Evolutionary conservation across 495 filamentous ascomycete species (phyloP).

Genomic region (Cryomyces antarcticus): DNA sequence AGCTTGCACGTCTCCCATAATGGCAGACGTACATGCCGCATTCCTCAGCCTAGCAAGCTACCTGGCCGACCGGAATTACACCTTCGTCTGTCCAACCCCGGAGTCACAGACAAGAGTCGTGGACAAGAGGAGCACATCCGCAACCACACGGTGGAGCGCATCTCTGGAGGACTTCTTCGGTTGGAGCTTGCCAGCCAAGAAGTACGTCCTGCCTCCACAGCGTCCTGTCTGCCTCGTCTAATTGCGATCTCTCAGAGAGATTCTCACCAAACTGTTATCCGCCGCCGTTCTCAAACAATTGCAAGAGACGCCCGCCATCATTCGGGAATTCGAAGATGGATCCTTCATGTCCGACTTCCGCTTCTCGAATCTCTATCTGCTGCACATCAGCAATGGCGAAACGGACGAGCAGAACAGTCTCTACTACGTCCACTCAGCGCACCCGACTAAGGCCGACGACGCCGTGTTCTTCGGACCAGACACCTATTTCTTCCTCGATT

Average conservation of each 20-base stretch:
- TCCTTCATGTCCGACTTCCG: not conserved
- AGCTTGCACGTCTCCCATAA: too few species aligned
- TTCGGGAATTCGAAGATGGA: not conserved
- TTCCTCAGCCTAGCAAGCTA: not conserved
- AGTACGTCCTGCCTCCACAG: not conserved
- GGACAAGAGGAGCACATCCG: not conserved
- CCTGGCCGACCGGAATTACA: not conserved
- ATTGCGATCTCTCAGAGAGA: not conserved
- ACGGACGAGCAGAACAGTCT: not conserved
- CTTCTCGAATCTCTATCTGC: not conserved
- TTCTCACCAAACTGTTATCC: not conserved
- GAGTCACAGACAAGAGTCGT: not conserved
- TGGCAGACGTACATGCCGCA: too few species aligned
- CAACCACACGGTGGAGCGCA: not conserved
- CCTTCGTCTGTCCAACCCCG: conserved; percentile 1
- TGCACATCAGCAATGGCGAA: not conserved
- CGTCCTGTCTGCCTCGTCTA: not conserved
- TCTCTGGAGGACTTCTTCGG: not conserved
- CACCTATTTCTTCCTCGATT: conserved; percentile 1
- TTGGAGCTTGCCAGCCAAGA: not conserved
- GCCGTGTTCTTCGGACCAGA: conserved; percentile 2
- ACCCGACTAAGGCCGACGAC: not conserved
- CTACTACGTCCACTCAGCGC: conserved; percentile 1
- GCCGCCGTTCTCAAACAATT: not conserved
- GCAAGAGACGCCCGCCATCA: not conserved